Conservation (phyloP, 2,329 filamentous ascomycete species). For the Leptosphaerulina australis region DNA sequence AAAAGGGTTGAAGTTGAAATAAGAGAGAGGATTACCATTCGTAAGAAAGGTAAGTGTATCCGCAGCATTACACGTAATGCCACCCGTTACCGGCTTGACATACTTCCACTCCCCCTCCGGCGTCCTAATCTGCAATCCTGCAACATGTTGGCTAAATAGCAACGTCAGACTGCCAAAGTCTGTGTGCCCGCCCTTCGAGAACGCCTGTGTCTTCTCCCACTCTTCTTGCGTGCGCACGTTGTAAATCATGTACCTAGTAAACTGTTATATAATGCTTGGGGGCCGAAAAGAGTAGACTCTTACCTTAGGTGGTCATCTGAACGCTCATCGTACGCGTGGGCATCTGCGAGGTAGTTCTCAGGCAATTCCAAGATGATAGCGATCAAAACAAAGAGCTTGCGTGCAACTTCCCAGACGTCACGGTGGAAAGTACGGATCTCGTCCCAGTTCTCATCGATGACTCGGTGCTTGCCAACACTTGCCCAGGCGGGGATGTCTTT, state of each 20-base stretch:
- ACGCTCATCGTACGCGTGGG: slow-evolving; percentile 23
- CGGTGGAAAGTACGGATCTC: slow-evolving; percentile 28
- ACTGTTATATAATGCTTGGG: not conserved
- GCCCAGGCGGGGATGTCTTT: slow-evolving; percentile 22
- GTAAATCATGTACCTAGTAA: slow-evolving; percentile 26
- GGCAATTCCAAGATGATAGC: slow-evolving; percentile 25
- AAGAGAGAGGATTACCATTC: slow-evolving; percentile 34
- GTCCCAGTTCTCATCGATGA: slow-evolving; percentile 20
- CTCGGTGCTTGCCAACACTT: slow-evolving; percentile 14
- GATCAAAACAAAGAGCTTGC: slow-evolving; percentile 54
- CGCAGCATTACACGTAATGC: slow-evolving; percentile 50
- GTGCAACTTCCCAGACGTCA: slow-evolving; percentile 42
- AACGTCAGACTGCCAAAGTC: slow-evolving; percentile 63
- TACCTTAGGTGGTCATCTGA: slow-evolving; percentile 25
- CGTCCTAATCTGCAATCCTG: slow-evolving; percentile 59
- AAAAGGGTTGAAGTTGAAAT: not conserved
- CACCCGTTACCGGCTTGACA: slow-evolving; percentile 47
- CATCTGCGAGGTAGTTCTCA: slow-evolving; percentile 25
- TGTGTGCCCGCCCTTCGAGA: slow-evolving; percentile 56
- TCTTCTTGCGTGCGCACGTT: slow-evolving; percentile 25
- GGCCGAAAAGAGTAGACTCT: not conserved
- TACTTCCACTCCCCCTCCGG: slow-evolving; percentile 47
- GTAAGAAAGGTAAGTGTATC: slow-evolving; percentile 48
- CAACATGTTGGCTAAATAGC: slow-evolving; percentile 64
- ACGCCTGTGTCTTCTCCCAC: slow-evolving; percentile 47